These are phyloP conservation scores for Seiridium cupressi DNA, from an alignment of 2,329 filamentous ascomycete species.

Conservation along the genomic window DNA sequence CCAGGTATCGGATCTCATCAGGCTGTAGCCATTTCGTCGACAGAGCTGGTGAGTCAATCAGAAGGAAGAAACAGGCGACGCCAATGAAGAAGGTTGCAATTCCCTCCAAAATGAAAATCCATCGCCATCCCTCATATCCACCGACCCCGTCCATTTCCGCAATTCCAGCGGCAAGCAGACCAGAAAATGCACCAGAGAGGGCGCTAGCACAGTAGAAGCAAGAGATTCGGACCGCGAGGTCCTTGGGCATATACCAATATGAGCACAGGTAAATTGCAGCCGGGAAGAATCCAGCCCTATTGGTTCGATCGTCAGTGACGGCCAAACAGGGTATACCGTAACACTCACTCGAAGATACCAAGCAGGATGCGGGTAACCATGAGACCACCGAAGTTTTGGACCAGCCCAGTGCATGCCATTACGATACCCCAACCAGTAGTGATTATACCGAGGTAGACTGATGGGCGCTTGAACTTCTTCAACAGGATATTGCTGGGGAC, in stretches of 20 bases:
- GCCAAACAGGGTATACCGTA: neutral
- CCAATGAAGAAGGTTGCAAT: constrained; percentile 52
- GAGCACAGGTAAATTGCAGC: constrained; percentile 25
- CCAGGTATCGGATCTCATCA: constrained; percentile 33
- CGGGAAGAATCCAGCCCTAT: constrained; percentile 27
- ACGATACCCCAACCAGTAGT: constrained; percentile 48
- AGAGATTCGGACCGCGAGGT: constrained; percentile 23
- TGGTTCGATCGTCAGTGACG: neutral
- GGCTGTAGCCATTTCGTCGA: constrained; percentile 32
- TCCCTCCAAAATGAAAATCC: constrained; percentile 53
- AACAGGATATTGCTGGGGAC: constrained; percentile 63
- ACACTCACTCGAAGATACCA: constrained; percentile 25
- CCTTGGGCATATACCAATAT: constrained; percentile 28
- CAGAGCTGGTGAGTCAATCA: constrained; percentile 15
- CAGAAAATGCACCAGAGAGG: constrained; percentile 61
- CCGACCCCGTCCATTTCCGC: constrained; percentile 54
- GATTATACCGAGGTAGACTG: constrained; percentile 62
- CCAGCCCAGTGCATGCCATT: constrained; percentile 24
- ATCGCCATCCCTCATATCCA: constrained; percentile 39
- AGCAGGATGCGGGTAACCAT: constrained; percentile 27
- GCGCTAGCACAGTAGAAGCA: constrained; percentile 47
- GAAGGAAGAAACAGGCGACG: constrained; percentile 47
- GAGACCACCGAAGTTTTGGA: constrained; percentile 25
- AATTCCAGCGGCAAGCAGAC: constrained; percentile 31
- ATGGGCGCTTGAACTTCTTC: constrained; percentile 58